Evolutionary conservation across 1,284 basidiomycete genomes (phyloP).

Genomic region (Caloboletus firmus): DNA sequence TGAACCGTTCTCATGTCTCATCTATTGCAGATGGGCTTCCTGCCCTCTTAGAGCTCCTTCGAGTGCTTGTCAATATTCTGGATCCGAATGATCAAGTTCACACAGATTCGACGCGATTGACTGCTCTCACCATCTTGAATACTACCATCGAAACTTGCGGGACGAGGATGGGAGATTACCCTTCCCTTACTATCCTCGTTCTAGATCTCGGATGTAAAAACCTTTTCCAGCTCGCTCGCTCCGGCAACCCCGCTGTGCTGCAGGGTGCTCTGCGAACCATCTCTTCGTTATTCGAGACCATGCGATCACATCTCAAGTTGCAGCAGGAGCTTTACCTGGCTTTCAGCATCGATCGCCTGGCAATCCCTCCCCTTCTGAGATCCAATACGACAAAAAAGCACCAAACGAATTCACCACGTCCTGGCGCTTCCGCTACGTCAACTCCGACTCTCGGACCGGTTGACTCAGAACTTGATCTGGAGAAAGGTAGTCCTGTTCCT

Average conservation of each 20-base stretch:
- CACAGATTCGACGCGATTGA: slow-evolving; percentile 93
- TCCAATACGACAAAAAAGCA: slow-evolving; percentile 33
- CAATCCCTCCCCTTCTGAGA: slow-evolving; percentile 46
- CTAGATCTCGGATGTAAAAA: slow-evolving; percentile 94
- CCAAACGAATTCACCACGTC: slow-evolving; percentile 49
- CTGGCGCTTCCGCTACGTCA: slow-evolving; percentile 52
- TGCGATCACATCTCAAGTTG: slow-evolving; percentile 88
- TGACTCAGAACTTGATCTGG: slow-evolving; percentile 47
- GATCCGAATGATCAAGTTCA: slow-evolving; percentile 95
- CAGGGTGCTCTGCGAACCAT: slow-evolving; percentile 83
- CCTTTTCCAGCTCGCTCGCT: slow-evolving; percentile 91
- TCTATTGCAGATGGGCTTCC: slow-evolving; percentile 75
- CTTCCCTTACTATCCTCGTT: slow-evolving; percentile 71
- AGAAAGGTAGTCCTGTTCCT: slow-evolving; percentile 53
- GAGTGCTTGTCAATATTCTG: slow-evolving; percentile 92
- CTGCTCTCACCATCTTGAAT: slow-evolving; percentile 86
- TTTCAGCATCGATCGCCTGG: slow-evolving; percentile 90
- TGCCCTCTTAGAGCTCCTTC: slow-evolving; percentile 89
- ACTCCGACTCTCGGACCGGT: slow-evolving; percentile 48
- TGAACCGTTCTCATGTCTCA: slow-evolving; percentile 5
- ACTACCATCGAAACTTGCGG: slow-evolving; percentile 89
- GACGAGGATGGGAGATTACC: slow-evolving; percentile 68
- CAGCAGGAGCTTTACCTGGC: slow-evolving; percentile 95
- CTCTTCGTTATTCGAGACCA: slow-evolving; percentile 85
- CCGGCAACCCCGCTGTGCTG: slow-evolving; percentile 81